Base-by-base conservation (phyloP, 345 rosid species). In the Citrus medica region DNA sequence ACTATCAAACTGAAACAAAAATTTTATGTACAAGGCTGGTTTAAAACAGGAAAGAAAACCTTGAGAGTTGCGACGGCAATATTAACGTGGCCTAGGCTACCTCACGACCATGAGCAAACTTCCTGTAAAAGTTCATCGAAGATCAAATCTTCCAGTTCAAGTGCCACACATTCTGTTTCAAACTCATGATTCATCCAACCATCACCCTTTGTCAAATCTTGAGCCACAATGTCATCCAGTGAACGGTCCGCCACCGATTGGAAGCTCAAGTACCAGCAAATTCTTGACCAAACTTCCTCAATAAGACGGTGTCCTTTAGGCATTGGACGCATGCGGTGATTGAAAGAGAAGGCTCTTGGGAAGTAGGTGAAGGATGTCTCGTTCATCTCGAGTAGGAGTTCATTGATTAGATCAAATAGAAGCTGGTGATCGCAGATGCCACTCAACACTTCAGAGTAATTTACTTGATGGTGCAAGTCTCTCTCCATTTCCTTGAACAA, bases 71-170 rank as follows among this genome's bases (percentile, higher is more conserved):
- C 1, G 40, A 37, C 0, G 69, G 33, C 35, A 53, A 66, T 55
- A 42, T 27, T 17, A 2, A 63, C 21, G 22, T 16, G 71, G 61
- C 33, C 42, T 48, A 7, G 48, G 53, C 71, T 32, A n/a, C 19
- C 19, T 80, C 67, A 73, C 14, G 70, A 61, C 65, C 73, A 73
- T n/a, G 73, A 65, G 42, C 81, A 77, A 38, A 85, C 30, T 67
- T 91, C 98, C 40, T 83, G 86, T 58, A 93, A 25, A 71, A 93
- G 83, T 63, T 92, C 89, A 68, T 90, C 86, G 9, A 92, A 87
- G 71, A 95, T 86, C 84, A 87, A 7, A 12, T 93, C 94, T 87
- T 95, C 98, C 42, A 95, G 80, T 75, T 91, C 95, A 69, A 93
- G 88, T 30, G 89, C 88, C 60, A 89, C 86, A 75, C 87, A 89